Percentiles rank a stretch among this genome's conserved stretches.
phyloP scores from a whole-genome alignment of 2,329 filamentous ascomycete genomes.

The Nemania bipapillata region DNA sequence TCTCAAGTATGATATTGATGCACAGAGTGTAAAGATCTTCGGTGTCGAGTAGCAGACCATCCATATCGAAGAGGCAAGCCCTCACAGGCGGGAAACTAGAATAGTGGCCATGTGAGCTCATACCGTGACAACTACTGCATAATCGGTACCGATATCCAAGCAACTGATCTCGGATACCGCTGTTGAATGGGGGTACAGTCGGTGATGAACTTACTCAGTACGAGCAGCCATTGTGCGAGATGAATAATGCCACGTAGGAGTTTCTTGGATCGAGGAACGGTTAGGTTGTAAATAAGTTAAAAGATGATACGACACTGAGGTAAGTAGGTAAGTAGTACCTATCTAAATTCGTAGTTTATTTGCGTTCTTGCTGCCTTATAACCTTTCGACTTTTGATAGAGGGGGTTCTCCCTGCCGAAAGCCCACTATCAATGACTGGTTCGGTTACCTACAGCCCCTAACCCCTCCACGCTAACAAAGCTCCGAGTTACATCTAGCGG shows the following conservation, averaged over 20 bases:
- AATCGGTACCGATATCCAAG: no score
- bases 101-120: constrained; percentile 31
- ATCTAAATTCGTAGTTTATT: no score
- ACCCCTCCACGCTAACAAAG: not conserved
- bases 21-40: constrained; percentile 89
- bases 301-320: no score
- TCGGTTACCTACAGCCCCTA: not conserved
- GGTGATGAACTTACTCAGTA: constrained; percentile 56
- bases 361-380: not conserved
- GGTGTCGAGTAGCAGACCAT: constrained; percentile 91
- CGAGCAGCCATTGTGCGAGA: constrained; percentile 55
- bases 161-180: not conserved
- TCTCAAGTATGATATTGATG: constrained; percentile 82
- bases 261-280: not conserved
- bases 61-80: constrained; percentile 98
- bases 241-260: not conserved
- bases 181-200: not conserved
- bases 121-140: not conserved
- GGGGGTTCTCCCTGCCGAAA: constrained; percentile 5
- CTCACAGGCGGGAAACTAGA: constrained; percentile 79
- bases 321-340: no score
- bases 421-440: constrained; percentile 19
- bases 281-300: not conserved
- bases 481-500: not conserved
- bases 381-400: constrained; percentile 14